phyloP scores from a whole-genome alignment of 805 yeast genomes.

The Teunomyces aglyptinius region DNA sequence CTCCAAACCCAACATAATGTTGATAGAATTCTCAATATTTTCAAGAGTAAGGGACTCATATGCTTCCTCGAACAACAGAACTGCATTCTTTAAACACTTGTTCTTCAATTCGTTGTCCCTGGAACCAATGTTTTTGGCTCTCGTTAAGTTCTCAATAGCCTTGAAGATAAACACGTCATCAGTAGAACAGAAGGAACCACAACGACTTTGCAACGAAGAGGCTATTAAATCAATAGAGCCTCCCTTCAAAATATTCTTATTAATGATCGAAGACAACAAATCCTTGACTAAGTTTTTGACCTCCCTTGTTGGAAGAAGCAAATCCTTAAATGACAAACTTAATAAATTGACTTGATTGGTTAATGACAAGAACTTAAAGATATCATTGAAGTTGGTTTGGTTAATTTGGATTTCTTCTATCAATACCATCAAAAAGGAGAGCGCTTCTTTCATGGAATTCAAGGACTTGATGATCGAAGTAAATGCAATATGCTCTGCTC shows the following conservation, averaged over 20 bases:
- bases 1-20: constrained; percentile 72
- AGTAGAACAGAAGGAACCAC: constrained; percentile 92
- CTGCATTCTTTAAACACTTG: constrained; percentile 69
- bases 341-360: constrained; percentile 70
- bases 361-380: constrained; percentile 64
- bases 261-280: constrained; percentile 82
- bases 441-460: constrained; percentile 79
- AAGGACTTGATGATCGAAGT: constrained; percentile 73
- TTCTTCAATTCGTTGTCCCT: constrained; percentile 69
- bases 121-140: constrained; percentile 73
- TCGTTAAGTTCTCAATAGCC: constrained; percentile 87
- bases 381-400: constrained; percentile 52
- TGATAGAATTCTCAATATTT: constrained; percentile 75
- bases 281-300: constrained; percentile 75
- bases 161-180: constrained; percentile 91
- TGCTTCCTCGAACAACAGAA: constrained; percentile 72
- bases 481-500: constrained; percentile 90
- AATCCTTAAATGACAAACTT: constrained; percentile 65
- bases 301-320: constrained; percentile 68
- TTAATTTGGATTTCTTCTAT: constrained; percentile 62
- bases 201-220: constrained; percentile 80
- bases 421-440: constrained; percentile 81
- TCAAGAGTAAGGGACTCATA: constrained; percentile 76
- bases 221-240: constrained; percentile 90
- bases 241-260: constrained; percentile 86